Conservation (phyloP, 495 filamentous ascomycete species). For the Lasiosphaeria hispida region DNA sequence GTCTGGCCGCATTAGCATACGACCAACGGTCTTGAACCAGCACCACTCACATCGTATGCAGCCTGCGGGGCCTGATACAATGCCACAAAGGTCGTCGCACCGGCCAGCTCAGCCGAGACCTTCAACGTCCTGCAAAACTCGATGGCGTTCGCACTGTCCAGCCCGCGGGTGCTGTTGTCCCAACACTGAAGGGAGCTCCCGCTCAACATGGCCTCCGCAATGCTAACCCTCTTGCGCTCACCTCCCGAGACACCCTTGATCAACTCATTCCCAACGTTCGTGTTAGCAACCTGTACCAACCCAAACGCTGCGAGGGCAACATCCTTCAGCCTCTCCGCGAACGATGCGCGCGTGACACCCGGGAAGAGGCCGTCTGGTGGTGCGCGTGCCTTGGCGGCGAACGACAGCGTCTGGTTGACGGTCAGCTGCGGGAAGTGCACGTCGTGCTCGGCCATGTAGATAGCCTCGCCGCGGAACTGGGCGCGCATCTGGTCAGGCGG, state of each 20-base stretch:
- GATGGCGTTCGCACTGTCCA: constrained; percentile 59
- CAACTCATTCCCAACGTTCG: constrained; percentile 77
- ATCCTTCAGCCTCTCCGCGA: neutral
- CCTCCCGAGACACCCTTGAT: constrained; percentile 66
- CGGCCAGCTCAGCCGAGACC: constrained; percentile 72
- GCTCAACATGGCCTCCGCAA: constrained; percentile 45
- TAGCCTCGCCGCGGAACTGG: constrained; percentile 70
- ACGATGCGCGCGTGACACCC: neutral
- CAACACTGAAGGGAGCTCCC: constrained; percentile 46
- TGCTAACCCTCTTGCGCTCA: constrained; percentile 52
- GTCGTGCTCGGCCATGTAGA: constrained; percentile 78
- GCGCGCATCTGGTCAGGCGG: constrained; percentile 61
- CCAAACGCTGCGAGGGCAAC: constrained; percentile 19
- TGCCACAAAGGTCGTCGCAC: constrained; percentile 71
- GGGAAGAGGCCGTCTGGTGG: constrained; percentile 66
- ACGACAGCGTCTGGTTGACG: constrained; percentile 72
- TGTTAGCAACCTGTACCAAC: constrained; percentile 43
- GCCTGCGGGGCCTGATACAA: constrained; percentile 78
- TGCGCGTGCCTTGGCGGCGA: constrained; percentile 64
- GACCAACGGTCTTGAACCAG: neutral
- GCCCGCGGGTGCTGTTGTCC: constrained; percentile 71
- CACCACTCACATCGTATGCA: constrained; percentile 56
- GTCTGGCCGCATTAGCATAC: constrained; percentile 38
- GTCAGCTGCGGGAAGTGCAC: constrained; percentile 72
- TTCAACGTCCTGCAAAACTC: constrained; percentile 67